phyloP scores from a whole-genome alignment of 2,329 filamentous ascomycete genomes.

The Colletotrichum neosansevieriae region DNA sequence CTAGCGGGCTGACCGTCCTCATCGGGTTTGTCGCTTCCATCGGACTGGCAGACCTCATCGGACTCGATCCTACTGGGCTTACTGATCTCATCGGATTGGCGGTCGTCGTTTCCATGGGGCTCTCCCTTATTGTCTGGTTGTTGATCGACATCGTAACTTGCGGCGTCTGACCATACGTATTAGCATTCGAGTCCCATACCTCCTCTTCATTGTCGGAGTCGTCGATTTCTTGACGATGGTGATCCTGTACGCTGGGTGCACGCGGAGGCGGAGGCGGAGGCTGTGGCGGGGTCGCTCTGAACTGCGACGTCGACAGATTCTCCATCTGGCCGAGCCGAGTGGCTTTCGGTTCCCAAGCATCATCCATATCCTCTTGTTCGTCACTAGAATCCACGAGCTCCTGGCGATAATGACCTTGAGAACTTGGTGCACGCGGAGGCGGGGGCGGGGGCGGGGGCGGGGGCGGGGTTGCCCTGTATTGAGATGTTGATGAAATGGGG shows the following conservation, averaged over 20 bases:
- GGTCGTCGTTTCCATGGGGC: constrained; percentile 12
- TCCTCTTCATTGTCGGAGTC: constrained; percentile 36
- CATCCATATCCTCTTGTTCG: constrained; percentile 24
- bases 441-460: constrained; percentile 6
- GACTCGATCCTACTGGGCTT: constrained; percentile 9
- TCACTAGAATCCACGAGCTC: constrained; percentile 23
- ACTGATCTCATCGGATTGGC: constrained; percentile 5
- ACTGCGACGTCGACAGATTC: constrained; percentile 35
- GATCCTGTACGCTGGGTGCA: constrained; percentile 16
- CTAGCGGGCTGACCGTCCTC: background rate
- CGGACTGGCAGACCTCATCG: constrained; percentile 13
- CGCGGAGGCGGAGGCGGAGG: constrained; percentile 25
- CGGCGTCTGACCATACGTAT: constrained; percentile 32
- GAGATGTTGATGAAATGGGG: constrained; percentile 40
- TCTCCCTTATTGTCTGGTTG: background rate
- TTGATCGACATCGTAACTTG: constrained; percentile 20
- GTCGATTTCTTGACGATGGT: constrained; percentile 22
- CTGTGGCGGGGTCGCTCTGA: constrained; percentile 10
- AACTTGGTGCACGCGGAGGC: constrained; percentile 16
- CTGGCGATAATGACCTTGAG: constrained; percentile 19
- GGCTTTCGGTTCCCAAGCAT: constrained; percentile 30
- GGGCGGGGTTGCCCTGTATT: constrained; percentile 28
- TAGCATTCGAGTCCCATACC: constrained; percentile 27
- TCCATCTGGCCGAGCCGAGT: constrained; percentile 25
- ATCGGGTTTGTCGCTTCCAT: background rate